phyloP scores from a whole-genome alignment of 2,329 filamentous ascomycete species.

The Ceratocystis colombiana region DNA sequence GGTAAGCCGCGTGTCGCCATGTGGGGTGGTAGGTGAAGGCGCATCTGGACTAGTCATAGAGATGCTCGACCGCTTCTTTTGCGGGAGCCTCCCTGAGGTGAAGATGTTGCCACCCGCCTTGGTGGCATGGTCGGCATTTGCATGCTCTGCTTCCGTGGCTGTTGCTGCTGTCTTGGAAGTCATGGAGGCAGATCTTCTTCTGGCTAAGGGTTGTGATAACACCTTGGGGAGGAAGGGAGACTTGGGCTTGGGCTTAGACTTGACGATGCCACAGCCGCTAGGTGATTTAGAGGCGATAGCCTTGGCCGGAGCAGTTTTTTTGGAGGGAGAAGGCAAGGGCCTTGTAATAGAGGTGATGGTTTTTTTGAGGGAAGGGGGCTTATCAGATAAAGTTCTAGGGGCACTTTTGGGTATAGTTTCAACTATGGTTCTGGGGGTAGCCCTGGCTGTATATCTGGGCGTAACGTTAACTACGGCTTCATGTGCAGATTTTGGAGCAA shows the following conservation, averaged over 20 bases:
- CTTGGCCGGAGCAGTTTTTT: not conserved
- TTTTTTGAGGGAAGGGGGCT: not conserved
- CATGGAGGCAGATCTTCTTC: not conserved
- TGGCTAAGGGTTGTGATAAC: not conserved
- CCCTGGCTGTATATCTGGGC: no score
- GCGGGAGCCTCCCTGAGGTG: conserved; percentile 33
- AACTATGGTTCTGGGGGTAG: no score
- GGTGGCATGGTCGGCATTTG: conserved; percentile 12
- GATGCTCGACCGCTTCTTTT: not conserved
- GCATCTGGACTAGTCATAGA: not conserved
- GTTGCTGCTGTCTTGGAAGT: not conserved
- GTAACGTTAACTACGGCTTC: no score
- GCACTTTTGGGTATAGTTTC: no score
- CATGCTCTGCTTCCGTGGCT: conserved; percentile 1
- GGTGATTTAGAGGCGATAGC: not conserved
- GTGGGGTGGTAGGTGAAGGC: not conserved
- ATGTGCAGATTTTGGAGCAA: no score
- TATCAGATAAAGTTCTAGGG: not conserved
- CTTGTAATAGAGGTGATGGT: not conserved
- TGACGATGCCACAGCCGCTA: not conserved
- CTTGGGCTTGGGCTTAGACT: not conserved
- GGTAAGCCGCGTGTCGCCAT: not conserved
- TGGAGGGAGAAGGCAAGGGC: not conserved
- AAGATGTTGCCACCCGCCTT: conserved; percentile 37
- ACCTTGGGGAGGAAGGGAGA: conserved; percentile 5